phyloP scores from a whole-genome alignment of 768 basidiomycete species.

The Pisolithus microcarpus region DNA sequence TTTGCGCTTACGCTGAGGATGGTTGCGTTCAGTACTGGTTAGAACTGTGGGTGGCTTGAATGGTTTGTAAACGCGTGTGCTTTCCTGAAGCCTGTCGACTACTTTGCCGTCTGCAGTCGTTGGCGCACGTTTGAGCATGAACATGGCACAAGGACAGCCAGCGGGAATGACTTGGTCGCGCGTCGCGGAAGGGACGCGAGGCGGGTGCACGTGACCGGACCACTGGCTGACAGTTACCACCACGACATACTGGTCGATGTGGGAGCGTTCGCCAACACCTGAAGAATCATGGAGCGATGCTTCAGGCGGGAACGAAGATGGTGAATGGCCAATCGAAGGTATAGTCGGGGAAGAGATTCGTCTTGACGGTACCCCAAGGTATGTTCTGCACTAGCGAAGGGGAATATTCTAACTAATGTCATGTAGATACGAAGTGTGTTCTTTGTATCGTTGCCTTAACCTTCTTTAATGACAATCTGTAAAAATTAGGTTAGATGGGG shows the following conservation, averaged over 20 bases:
- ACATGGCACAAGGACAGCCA: constrained; percentile 4
- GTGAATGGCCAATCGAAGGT: constrained; percentile 24
- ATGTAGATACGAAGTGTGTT: constrained; percentile 26
- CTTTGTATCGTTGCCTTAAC: not conserved
- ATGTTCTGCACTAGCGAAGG: not conserved
- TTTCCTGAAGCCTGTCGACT: constrained; percentile 65
- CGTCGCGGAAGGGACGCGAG: not conserved
- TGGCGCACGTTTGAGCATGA: constrained; percentile 65
- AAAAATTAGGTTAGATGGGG: constrained; percentile 44
- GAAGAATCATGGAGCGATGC: constrained; percentile 27
- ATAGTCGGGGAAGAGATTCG: constrained; percentile 27
- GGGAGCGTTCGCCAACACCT: constrained; percentile 25
- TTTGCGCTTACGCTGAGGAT: constrained; percentile 77
- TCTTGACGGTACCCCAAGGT: constrained; percentile 24
- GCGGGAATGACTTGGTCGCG: not conserved
- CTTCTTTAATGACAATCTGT: not conserved
- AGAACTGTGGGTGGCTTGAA: constrained; percentile 67
- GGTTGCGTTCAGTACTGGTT: constrained; percentile 40
- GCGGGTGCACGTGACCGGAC: constrained; percentile 18
- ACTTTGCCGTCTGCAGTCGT: constrained; percentile 63
- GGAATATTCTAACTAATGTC: constrained; percentile 4
- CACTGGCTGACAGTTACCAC: not conserved
- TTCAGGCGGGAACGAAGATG: constrained; percentile 23
- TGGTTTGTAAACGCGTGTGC: constrained; percentile 65
- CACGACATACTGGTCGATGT: constrained; percentile 8